Evolutionary conservation across 495 filamentous ascomycete genomes (phyloP).

Genomic region (Cercophora scortea): DNA sequence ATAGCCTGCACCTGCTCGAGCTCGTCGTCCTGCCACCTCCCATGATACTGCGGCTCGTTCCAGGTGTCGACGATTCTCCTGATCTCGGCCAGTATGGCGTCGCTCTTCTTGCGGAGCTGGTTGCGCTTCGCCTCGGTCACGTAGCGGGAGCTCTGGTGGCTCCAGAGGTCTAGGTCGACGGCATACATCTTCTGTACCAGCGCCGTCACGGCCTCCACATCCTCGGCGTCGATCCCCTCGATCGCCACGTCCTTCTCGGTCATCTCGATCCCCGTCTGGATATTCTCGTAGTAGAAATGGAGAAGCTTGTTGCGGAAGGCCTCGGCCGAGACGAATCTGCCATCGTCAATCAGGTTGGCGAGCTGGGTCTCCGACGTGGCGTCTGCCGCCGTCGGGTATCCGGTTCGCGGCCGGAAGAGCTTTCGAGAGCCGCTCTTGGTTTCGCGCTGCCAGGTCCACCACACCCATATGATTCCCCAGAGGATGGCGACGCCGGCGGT

Average conservation of each 20-base stretch:
- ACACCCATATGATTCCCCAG: background rate
- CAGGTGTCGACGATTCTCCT: background rate
- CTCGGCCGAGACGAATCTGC: background rate
- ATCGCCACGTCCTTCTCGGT: conserved; percentile 1
- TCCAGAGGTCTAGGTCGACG: background rate
- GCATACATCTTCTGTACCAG: conserved; percentile 7
- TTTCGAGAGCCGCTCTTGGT: background rate
- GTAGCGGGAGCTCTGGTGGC: background rate
- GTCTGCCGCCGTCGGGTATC: too few species aligned
- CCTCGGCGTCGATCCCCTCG: background rate
- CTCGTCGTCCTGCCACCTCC: too few species aligned
- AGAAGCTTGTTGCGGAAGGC: background rate
- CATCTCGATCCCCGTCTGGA: conserved; percentile 1
- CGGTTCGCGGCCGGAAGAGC: background rate
- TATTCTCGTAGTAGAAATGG: conserved; percentile 1
- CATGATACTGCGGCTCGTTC: too few species aligned
- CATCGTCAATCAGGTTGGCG: background rate
- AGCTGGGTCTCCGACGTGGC: background rate
- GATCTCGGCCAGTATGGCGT: background rate
- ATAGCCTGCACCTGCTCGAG: too few species aligned
- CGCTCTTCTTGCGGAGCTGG: background rate
- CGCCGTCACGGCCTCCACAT: conserved; percentile 2
- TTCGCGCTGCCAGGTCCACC: background rate
- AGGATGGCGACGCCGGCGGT: background rate
- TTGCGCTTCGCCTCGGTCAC: background rate